A percentile compares a stretch with the other conserved stretches of the same genome.
These are phyloP conservation scores for Hypoxylon sp. DNA, from an alignment of 2,329 filamentous ascomycete species.

Conservation along the genomic window DNA sequence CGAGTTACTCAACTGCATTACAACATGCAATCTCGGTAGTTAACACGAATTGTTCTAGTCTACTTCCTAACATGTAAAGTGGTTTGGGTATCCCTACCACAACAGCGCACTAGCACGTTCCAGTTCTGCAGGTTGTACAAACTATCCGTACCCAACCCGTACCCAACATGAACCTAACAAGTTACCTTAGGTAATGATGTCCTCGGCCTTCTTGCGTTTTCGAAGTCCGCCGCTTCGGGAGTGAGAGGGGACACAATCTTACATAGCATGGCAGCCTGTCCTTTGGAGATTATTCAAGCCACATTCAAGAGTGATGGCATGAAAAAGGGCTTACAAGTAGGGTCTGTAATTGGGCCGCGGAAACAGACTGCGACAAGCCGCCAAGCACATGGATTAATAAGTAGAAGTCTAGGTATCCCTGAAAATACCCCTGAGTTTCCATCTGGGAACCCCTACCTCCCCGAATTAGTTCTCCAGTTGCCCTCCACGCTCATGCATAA, in stretches of 20 bases:
- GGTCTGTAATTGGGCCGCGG: constrained; percentile 37
- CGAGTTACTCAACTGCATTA: constrained; percentile 37
- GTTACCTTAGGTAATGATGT: constrained; percentile 7
- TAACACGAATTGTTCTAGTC: constrained; percentile 27
- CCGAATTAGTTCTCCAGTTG: constrained; percentile 36
- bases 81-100: constrained; percentile 33
- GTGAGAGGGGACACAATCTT: not conserved
- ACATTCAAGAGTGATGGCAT: constrained; percentile 12
- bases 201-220: not conserved
- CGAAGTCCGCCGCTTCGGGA: not conserved
- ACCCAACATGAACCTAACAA: too few species aligned
- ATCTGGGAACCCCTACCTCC: constrained; percentile 25
- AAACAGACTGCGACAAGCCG: constrained; percentile 32
- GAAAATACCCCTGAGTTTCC: constrained; percentile 22
- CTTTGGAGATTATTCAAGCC: constrained; percentile 11
- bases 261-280: constrained; percentile 1
- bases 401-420: constrained; percentile 17
- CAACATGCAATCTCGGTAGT: constrained; percentile 37
- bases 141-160: constrained; percentile 3
- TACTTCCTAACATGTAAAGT: constrained; percentile 20
- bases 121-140: constrained; percentile 7
- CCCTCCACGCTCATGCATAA: constrained; percentile 34
- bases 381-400: constrained; percentile 25
- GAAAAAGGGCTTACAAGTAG: constrained; percentile 21
- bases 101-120: constrained; percentile 17